Conservation (phyloP, 1,139 yeast genomes). For the Casaregolazyma lundiana region DNA sequence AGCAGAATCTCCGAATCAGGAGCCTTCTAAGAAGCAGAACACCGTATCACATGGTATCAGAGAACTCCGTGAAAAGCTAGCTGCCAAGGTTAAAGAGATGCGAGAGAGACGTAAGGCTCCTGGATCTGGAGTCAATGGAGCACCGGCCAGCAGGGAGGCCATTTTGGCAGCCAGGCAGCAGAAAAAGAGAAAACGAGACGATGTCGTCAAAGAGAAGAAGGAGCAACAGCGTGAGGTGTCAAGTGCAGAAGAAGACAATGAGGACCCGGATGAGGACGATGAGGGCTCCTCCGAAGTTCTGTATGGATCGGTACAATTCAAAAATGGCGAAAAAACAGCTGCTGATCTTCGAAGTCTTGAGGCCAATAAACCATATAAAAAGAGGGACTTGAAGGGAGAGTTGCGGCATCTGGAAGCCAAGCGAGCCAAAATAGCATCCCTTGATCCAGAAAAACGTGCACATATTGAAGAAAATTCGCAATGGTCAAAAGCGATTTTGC, state of each 20-base stretch:
- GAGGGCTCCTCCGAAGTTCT: slow-evolving; percentile 46
- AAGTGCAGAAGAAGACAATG: slow-evolving; percentile 19
- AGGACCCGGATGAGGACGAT: slow-evolving; percentile 23
- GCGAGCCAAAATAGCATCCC: slow-evolving; percentile 54
- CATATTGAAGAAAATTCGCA: slow-evolving; percentile 64
- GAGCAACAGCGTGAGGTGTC: slow-evolving; percentile 22
- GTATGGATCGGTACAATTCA: slow-evolving; percentile 78
- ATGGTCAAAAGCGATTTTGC: slow-evolving; percentile 81
- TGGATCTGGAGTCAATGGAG: slow-evolving; percentile 73
- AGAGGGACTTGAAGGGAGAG: slow-evolving; percentile 86
- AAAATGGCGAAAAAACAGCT: slow-evolving; percentile 77
- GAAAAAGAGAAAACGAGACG: slow-evolving; percentile 39
- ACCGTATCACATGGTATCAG: slow-evolving; percentile 39
- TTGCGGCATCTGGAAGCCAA: slow-evolving; percentile 68
- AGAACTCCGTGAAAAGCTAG: slow-evolving; percentile 65
- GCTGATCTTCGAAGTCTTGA: slow-evolving; percentile 66
- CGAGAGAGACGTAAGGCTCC: slow-evolving; percentile 88
- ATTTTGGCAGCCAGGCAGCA: slow-evolving; percentile 37
- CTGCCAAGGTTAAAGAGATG: slow-evolving; percentile 63
- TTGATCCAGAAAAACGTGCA: slow-evolving; percentile 62
- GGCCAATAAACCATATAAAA: slow-evolving; percentile 66
- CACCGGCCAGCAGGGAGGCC: slow-evolving; percentile 56
- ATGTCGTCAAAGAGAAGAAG: slow-evolving; percentile 22
- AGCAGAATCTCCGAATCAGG: background rate
- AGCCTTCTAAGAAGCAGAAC: slow-evolving; percentile 1